Evolutionary conservation across 768 basidiomycete genomes (phyloP), one percentile per base, ranked within the genome.

Genomic region (Cystofilobasidium capitatum): DNA sequence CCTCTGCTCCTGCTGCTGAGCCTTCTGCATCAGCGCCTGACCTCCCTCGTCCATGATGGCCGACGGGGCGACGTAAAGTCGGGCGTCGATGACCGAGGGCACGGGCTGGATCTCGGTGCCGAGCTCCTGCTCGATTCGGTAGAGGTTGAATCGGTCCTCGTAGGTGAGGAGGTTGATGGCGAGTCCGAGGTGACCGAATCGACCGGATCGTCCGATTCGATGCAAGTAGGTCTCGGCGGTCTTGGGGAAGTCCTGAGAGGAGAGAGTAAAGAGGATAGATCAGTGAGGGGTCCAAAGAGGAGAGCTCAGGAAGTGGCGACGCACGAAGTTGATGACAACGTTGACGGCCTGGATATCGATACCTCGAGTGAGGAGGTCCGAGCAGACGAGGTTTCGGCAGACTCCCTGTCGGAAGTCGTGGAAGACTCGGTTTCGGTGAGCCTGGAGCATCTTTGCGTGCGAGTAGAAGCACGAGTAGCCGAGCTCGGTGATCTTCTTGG

Each of bases 381-480:
- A 82, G 81, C 94, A 99, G 76, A 99, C 94, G 71, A 99, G 86
- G 81, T 99, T 99, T 73, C 94, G 87, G 82, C 94, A 97, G 57
- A 92, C 91, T 71, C 94, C 94, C 75, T 90, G 91, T 71, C 96
- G 87, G 86, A 99, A 99, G 79, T 98, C 94, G 81, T 99, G 94
- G 84, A 99, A 99, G 72, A 99, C 94, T 76, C 94, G 90, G 79
- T 99, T 99, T 69, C 94, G 91, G 79, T 98, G 91, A 37, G 88
- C 87, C 80, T 99, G 94, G 17, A 97, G 86, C 94, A 99, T 99
- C 81, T 93, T 94, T 62, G 94, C 94, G 78, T 99, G 94, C 60
- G 94, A 98, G 82, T 96, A 99, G 85, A 99, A 99, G 82, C 94
- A 99, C 51, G 94, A 99, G 78, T 98, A 99, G 71, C 94, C 94